Evolutionary conservation across 768 basidiomycete species (phyloP).

Genomic region (Cytidiella melzeri): DNA sequence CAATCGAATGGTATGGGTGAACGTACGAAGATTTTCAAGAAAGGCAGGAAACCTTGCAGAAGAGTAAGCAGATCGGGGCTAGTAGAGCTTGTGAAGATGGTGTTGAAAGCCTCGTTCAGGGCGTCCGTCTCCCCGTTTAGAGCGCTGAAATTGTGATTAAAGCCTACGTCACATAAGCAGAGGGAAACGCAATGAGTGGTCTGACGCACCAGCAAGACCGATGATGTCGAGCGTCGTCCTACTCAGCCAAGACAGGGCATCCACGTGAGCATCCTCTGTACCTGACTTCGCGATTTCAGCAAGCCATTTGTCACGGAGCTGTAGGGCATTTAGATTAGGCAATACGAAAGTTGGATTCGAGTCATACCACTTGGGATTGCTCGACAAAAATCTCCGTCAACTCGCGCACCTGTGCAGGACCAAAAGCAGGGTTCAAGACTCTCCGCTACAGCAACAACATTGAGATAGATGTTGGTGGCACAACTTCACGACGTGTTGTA

Average conservation of each 20-base stretch:
- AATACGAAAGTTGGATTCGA: background rate
- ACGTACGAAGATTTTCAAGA: slow-evolving; percentile 8
- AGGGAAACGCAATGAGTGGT: background rate
- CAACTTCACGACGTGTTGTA: background rate
- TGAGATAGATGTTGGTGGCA: background rate
- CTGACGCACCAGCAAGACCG: slow-evolving; percentile 28
- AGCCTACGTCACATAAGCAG: slow-evolving; percentile 23
- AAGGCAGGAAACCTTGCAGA: background rate
- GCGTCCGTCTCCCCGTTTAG: slow-evolving; percentile 28
- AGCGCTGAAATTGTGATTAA: slow-evolving; percentile 44
- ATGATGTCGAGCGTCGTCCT: slow-evolving; percentile 37
- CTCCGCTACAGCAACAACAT: background rate
- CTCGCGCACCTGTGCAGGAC: slow-evolving; percentile 50
- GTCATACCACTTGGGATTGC: slow-evolving; percentile 43
- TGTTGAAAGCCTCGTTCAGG: slow-evolving; percentile 19
- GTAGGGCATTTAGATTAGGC: background rate
- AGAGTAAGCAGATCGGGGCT: slow-evolving; percentile 5
- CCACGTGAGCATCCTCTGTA: slow-evolving; percentile 22
- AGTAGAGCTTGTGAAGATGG: slow-evolving; percentile 13
- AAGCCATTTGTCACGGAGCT: slow-evolving; percentile 21
- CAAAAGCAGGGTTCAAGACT: slow-evolving; percentile 58
- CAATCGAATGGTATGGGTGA: background rate
- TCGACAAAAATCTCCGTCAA: slow-evolving; percentile 51
- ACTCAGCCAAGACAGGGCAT: slow-evolving; percentile 30
- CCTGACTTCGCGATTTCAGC: slow-evolving; percentile 25